Evolutionary conservation across 2,329 filamentous ascomycete genomes (phyloP), one percentile per base, ranked within the genome.

Genomic region (Botryosphaeria dothidea): DNA sequence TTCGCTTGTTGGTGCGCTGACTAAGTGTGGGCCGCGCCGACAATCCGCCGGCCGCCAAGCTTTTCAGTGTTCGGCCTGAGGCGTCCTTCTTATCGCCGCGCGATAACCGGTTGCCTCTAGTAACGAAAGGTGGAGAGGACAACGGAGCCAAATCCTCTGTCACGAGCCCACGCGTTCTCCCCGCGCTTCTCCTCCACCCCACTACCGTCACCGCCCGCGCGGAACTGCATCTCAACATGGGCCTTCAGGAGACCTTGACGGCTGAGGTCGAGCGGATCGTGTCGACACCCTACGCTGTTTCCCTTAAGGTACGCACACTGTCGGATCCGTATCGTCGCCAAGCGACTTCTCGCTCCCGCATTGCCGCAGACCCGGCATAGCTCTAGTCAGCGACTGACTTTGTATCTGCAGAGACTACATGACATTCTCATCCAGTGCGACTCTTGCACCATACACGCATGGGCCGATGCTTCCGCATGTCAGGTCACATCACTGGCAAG

Each of bases 281-380:
- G 45, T 77, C 78, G 6, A 79, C 82, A 36, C 78, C 80, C 23
- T 86, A 84, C 68, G 79, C 81, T n/a, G 79, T 82, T 17, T 82
- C 80, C 29, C 74, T 85, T 48, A 79, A 81, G 71, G 83, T 85
- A 73, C 36, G 21, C 54, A 43, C 43, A 19, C 36, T n/a, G 17
- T 36, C 27, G 4, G 68, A 76, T 65, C 17, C 79, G 3, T 67
- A 76, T 65, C 15, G 61, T 13, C 29, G 58, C 21, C 23, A 45
- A 29, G 54, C 54, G 23, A 25, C 34, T 27, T 21, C 38, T 17
- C 29, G 9, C 29, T 41, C 60, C 8, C 19, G 41, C 60, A n/a
- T n/a, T n/a, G n/a, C n/a, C n/a, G n/a, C n/a, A n/a, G 17, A 36
- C 21, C 19, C 49, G 6, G 49, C 27, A 36, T 17, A 21, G 25